Evolutionary conservation across 148 eudicot genomes (phyloP), one percentile per base, ranked within the genome.

Genomic region (Nepenthes gracilis): DNA sequence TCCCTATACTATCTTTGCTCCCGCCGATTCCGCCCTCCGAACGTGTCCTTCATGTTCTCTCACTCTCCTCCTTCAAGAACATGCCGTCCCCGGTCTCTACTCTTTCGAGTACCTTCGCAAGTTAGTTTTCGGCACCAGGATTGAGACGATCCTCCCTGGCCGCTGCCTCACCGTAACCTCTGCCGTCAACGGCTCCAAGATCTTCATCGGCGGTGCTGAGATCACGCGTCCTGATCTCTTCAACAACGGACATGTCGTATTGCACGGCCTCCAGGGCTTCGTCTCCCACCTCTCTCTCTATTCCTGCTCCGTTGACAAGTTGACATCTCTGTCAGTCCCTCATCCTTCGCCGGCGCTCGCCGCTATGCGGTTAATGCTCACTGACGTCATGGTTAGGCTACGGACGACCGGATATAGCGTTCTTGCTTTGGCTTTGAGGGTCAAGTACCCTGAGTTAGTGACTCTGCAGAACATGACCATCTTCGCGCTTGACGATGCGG

Each of bases 1-100:
- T 9, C 86, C 96, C 0, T n/a, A 76, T 67, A 88, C 96, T 23
- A 60, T 88, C 62, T 88, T 88, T 59, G 89, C 91, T 7, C 85
- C 96, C 10, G 57, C 78, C 2, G 85, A 83, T 63, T 36, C 80
- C 54, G 79, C 96, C 2, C 74, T 85, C 59, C 78, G 75, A 35
- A 71, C 89, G 1, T 88, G 96, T 43, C 78, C 86, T 6, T 58
- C 88, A 1, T 88, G 96, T 67, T 83, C 87, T 5, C 64, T 79
- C 61, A 47, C 89, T 2, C 69, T 79, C 40, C 85, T 88, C 55
- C 80, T 88, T 36, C 89, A 81, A 33, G 96, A 88, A 58, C 92
- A 83, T 73, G 60, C 92, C 9, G 69, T 88, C 56, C 85, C 96
- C 0, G 90, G 86, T 33, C 75, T 88, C 47, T 88, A 79, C 67